Evolutionary conservation across 1,139 yeast species (phyloP), one percentile per base, ranked within the genome.

Genomic region (Saccharomyces hybrid): DNA sequence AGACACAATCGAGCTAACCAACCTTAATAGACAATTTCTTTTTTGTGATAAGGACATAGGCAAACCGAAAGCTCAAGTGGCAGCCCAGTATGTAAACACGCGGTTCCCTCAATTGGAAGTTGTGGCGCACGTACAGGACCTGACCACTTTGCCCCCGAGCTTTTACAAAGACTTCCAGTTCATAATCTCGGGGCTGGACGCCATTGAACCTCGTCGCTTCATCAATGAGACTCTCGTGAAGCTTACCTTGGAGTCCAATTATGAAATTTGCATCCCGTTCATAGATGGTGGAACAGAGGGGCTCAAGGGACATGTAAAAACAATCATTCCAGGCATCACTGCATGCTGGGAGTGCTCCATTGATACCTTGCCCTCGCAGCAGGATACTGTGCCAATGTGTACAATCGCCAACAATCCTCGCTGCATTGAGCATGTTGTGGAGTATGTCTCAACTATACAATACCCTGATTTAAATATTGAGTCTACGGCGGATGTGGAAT

Each of bases 271-370:
- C 32, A 85, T 88, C 46, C 97, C 98, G 0, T 72, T 93, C 67
- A 82, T 93, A 32, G 99, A 93, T 67, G 98, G 98, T 2, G 99
- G 98, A 2, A 87, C 97, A 0, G 98, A 93, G 66, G 98, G 98
- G 0, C 86, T 93, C 65, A 79, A 88, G 60, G 99, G 99, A 3
- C 97, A 93, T 66, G 82, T 91, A 14, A 83, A 96, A 64, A 88
- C 90, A 9, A 89, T 91, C 46, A 71, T 90, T 16, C 98, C 99
- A 0, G 82, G 91, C 0, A 70, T 89, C 32, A 82, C 93, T 0
- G 86, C 96, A 0, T 93, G 99, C 72, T 91, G 89, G 73, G 98
- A 93, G 69, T 93, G 99, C 66, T 87, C 96, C 1, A 75, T 88
- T 50, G 90, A 86, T 58, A 79, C 91, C 72, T 75, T 88, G 34